phyloP scores from a whole-genome alignment of 179 eudicot genomes.

The Heliamphora pulchella region DNA sequence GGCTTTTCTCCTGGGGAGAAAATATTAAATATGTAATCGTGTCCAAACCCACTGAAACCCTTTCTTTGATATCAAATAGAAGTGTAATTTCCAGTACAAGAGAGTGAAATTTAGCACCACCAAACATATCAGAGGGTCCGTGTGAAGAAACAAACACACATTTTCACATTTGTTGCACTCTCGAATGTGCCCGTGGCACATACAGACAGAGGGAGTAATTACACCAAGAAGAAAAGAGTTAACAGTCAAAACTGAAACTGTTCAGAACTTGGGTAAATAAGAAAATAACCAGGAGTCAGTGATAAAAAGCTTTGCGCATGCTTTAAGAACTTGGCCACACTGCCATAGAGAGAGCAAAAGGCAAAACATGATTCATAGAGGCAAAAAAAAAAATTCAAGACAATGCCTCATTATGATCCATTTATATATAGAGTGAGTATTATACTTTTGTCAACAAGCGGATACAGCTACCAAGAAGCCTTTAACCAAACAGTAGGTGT shows the following conservation, averaged over 20 bases:
- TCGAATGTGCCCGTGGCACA: not conserved
- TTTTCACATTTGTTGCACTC: not conserved
- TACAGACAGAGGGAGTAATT: not conserved
- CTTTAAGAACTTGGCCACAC: not conserved
- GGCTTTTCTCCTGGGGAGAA: slow-evolving; percentile 48
- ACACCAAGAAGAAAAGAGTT: not conserved
- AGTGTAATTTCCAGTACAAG: slow-evolving; percentile 3
- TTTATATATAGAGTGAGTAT: not conserved
- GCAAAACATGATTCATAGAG: not conserved
- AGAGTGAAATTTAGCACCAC: not conserved
- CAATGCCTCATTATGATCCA: not conserved
- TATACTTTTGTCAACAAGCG: not conserved
- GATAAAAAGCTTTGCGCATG: too few relatives aligned
- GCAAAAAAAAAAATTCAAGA: not conserved
- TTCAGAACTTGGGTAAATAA: not conserved
- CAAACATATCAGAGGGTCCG: slow-evolving; percentile 1
- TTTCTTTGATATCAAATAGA: slow-evolving; percentile 1
- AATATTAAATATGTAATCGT: not conserved
- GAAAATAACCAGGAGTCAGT: not conserved
- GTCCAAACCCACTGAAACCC: not conserved
- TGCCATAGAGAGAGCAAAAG: not conserved
- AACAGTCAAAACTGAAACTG: not conserved
- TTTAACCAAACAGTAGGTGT: too few relatives aligned
- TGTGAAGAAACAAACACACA: not conserved
- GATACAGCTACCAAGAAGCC: too few relatives aligned